Evolutionary conservation across 371 early-diverging fungal genomes (phyloP), one percentile per base, ranked within the genome.

Genomic region (Choanephora cucurbitarum): DNA sequence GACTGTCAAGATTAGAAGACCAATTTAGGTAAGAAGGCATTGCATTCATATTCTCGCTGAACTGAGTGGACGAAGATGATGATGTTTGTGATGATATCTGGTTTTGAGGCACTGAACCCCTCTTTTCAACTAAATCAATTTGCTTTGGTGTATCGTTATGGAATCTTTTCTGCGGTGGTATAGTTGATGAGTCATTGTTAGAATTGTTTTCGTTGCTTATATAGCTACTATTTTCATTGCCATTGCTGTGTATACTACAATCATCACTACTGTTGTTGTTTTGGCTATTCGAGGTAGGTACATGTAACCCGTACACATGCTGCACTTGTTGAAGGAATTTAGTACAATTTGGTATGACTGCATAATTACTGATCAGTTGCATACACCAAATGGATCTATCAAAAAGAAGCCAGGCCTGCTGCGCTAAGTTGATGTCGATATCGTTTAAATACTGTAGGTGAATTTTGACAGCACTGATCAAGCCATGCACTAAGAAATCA

Each of bases 291-390:
- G 34, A 33, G 17, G 44, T 22, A 28, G 49, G 17, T 11, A 60
- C 18, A 6, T 64, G 46, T 31, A 51, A 13, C 0, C 67, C 67
- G 19, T 67, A 62, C 0, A 67, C 44, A 11, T 42, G 46, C 48
- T 62, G 62, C 9, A 73, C 60, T 41, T 73, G 70, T 33, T 73
- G 74, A 24, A 73, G 50, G 40, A 73, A 73, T 28, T 70, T 73
- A 17, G 55, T 51, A 11, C 68, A 63, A 34, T 73, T 73, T 8
- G 74, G 74, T 28, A 73, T 73, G 23, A 58, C 52, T 0, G 68
- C 71, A 42, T 67, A 66, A 7, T 52, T 49, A 17, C 58, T 60
- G 14, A 73, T 33, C 14, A 52, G 50, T 40, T 73, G 70, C 32
- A 73, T 51, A 18, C 60, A 47, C 49, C 55, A 52, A 14, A 73